Conservation (phyloP, 352 stramenopile genomes). For the Pythium rishiriense region DNA sequence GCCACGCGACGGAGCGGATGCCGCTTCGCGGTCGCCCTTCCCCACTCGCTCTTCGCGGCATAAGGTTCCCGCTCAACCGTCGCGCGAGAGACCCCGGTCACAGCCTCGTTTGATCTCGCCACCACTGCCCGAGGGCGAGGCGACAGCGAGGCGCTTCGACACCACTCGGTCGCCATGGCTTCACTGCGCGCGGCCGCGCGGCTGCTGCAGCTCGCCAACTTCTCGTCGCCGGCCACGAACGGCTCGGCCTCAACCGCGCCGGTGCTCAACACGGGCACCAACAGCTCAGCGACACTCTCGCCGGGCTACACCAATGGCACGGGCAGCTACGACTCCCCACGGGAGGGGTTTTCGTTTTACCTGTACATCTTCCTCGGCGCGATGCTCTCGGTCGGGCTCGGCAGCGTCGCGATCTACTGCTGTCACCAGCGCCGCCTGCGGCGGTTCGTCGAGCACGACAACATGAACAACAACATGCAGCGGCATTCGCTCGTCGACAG, state of each 20-base stretch:
- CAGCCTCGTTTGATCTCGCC: background rate
- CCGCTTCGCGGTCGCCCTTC: constrained; percentile 2
- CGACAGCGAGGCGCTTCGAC: background rate
- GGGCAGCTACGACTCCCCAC: background rate
- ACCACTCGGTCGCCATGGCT: background rate
- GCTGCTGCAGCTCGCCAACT: constrained; percentile 16
- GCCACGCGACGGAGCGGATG: constrained; percentile 1
- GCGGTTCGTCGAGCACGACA: constrained; percentile 65
- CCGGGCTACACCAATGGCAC: constrained; percentile 3
- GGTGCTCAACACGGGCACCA: background rate
- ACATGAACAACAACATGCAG: constrained; percentile 88
- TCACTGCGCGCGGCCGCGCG: constrained; percentile 13
- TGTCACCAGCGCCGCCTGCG: constrained; percentile 60
- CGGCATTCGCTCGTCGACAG: constrained; percentile 79
- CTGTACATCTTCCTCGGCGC: constrained; percentile 75
- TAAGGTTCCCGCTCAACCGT: background rate
- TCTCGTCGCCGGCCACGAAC: constrained; percentile 7
- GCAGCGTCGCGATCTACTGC: constrained; percentile 59
- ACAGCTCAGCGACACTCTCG: constrained; percentile 5
- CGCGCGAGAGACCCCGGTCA: background rate
- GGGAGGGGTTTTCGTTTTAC: constrained; percentile 48
- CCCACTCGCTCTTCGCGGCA: background rate
- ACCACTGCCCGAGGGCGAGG: background rate
- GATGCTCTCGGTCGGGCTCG: constrained; percentile 44
- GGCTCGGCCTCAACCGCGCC: background rate